A percentile compares a stretch with the other conserved stretches of the same genome.
phyloP scores from a whole-genome alignment of 1,284 basidiomycete genomes.

The Melampsora americana region DNA sequence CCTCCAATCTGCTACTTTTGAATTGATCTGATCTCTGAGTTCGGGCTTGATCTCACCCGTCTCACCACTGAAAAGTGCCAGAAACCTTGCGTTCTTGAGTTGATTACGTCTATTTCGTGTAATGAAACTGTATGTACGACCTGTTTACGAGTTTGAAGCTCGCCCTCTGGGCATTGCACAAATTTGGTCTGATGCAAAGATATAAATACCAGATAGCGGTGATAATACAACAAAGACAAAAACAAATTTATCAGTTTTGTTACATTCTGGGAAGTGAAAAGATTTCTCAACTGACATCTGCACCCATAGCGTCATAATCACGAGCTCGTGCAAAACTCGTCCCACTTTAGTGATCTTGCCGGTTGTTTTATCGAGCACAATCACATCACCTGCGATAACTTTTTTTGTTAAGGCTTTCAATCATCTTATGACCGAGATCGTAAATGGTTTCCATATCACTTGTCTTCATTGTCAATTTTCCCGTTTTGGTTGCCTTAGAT shows the following conservation, averaged over 20 bases:
- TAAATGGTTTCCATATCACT: slow-evolving; percentile 99
- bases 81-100: slow-evolving; percentile 87
- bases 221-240: not conserved
- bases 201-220: not conserved
- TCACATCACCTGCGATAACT: slow-evolving; percentile 90
- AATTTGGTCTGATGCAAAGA: slow-evolving; percentile 75
- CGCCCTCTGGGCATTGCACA: slow-evolving; percentile 94
- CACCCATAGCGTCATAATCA: slow-evolving; percentile 98
- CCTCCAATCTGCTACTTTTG: slow-evolving; percentile 94
- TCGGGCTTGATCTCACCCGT: slow-evolving; percentile 99
- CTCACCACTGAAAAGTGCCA: slow-evolving; percentile 70
- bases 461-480: slow-evolving; percentile 94
- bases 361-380: slow-evolving; percentile 91
- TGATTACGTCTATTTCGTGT: slow-evolving; percentile 99
- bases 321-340: slow-evolving; percentile 90
- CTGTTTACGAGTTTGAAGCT: slow-evolving; percentile 94
- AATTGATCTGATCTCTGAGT: slow-evolving; percentile 90
- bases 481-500: slow-evolving; percentile 86
- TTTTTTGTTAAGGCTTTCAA: slow-evolving; percentile 92
- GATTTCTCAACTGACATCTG: slow-evolving; percentile 69
- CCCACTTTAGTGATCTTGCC: slow-evolving; percentile 97
- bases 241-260: not conserved
- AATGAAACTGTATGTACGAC: slow-evolving; percentile 94
- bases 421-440: slow-evolving; percentile 98
- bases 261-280: slow-evolving; percentile 8